A percentile compares a stretch with the other conserved stretches of the same genome.
Evolutionary conservation across 306 rosid species (phyloP).

Genomic region (Oemleria cerasiformis): DNA sequence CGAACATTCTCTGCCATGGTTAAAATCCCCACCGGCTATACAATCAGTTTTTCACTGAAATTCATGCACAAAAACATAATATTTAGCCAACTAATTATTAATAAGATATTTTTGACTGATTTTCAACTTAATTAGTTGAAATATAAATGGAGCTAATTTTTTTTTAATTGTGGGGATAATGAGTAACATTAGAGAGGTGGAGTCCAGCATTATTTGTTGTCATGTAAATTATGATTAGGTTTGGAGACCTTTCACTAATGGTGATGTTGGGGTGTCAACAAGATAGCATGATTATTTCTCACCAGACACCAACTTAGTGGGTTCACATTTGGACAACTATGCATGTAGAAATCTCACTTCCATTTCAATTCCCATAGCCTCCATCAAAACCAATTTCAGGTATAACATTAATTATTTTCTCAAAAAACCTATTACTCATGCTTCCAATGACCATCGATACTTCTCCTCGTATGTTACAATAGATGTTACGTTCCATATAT

Average conservation of each 20-base stretch:
- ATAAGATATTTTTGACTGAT: no score
- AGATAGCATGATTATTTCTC: conserved; percentile 14
- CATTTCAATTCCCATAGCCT: conserved; percentile 2
- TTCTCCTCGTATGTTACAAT: no score
- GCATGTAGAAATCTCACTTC: not conserved
- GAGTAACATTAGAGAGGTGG: not conserved
- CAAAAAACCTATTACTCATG: no score
- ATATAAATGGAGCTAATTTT: not conserved
- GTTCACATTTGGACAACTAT: conserved; percentile 14
- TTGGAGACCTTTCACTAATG: conserved; percentile 20
- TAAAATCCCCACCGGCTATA: conserved; percentile 11
- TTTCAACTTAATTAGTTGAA: no score
- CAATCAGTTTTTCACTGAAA: conserved; percentile 31
- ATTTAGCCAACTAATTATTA: not conserved
- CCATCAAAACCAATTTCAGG: conserved; percentile 4
- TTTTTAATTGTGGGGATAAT: not conserved
- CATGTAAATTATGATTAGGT: conserved; percentile 15
- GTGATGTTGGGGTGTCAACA: conserved; percentile 19
- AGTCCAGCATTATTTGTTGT: conserved; percentile 3
- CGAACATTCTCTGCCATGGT: conserved; percentile 38
- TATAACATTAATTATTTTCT: not conserved
- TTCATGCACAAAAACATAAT: conserved; percentile 2
- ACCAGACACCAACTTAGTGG: conserved; percentile 21
- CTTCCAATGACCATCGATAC: no score
- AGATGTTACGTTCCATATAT: no score